Percentiles rank a stretch among this genome's conserved stretches.
Evolutionary conservation across 305 asterid species (phyloP).

Genomic region (Ilex paraguariensis): DNA sequence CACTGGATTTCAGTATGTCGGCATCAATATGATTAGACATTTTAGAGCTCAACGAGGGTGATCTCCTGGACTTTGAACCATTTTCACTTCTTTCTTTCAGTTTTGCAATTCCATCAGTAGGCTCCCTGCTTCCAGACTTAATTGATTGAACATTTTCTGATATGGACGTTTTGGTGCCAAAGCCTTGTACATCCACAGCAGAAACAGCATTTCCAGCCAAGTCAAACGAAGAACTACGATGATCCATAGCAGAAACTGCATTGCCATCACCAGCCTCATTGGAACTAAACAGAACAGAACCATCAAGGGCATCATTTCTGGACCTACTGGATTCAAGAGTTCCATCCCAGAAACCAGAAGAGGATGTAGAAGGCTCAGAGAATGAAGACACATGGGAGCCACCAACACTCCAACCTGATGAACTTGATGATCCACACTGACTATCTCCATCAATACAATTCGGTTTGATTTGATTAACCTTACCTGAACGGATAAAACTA

Average conservation of each 20-base stretch:
- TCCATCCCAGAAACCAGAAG: constrained; percentile 68
- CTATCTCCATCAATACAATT: constrained; percentile 17
- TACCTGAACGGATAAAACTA: constrained; percentile 17
- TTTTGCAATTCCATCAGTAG: constrained; percentile 16
- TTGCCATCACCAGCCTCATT: constrained; percentile 23
- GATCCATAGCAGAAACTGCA: too few relatives aligned
- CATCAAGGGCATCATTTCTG: constrained; percentile 29
- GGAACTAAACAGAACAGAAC: constrained; percentile 16
- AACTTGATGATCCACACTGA: constrained; percentile 28
- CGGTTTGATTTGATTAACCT: constrained; percentile 15
- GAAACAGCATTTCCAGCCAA: constrained; percentile 19
- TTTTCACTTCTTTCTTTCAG: constrained; percentile 22
- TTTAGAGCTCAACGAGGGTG: constrained; percentile 20
- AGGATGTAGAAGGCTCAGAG: constrained; percentile 49
- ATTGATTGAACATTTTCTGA: constrained; percentile 19
- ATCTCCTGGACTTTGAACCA: constrained; percentile 22
- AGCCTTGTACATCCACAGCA: constrained; percentile 17
- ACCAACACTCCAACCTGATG: constrained; percentile 28
- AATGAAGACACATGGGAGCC: constrained; percentile 36
- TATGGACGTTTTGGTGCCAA: constrained; percentile 19
- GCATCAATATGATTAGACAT: constrained; percentile 16
- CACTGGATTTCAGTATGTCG: constrained; percentile 13
- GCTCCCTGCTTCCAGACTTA: constrained; percentile 23
- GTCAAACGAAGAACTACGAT: constrained; percentile 20
- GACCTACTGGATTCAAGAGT: constrained; percentile 33